phyloP scores from a whole-genome alignment of 139 green algal genomes.

The Closterium sp. region DNA sequence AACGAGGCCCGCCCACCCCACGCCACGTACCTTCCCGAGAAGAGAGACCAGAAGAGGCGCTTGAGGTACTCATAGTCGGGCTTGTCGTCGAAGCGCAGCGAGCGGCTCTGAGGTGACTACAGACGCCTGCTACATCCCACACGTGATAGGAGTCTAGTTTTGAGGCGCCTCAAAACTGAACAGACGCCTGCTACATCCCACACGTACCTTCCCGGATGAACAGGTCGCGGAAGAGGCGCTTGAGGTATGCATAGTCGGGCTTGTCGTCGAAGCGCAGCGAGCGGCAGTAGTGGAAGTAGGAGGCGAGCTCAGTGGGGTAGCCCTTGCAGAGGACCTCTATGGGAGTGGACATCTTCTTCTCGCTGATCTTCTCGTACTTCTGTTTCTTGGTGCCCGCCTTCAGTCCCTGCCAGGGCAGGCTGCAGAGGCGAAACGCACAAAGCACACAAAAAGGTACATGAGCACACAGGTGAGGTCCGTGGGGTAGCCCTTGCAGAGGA shows the following conservation, averaged over 20 bases:
- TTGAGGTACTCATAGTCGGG: constrained; percentile 83
- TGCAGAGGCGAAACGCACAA: too few species aligned
- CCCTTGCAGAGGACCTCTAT: constrained; percentile 94
- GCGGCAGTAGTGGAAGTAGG: constrained; percentile 95
- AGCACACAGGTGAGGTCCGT: constrained; percentile 96
- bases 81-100: constrained; percentile 98
- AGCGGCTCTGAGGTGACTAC: too few species aligned
- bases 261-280: constrained; percentile 99
- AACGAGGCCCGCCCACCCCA: too few species aligned
- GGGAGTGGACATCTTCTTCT: constrained; percentile 99
- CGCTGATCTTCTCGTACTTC: constrained; percentile 99
- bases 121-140: too few species aligned
- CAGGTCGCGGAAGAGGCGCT: constrained; percentile 98
- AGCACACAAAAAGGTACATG: too few species aligned
- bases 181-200: too few species aligned
- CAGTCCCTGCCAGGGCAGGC: constrained; percentile 94
- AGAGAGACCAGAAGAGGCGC: too few species aligned
- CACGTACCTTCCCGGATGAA: constrained; percentile 83
- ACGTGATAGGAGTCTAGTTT: too few species aligned
- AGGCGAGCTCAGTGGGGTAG: constrained; percentile 94
- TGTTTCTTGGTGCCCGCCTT: constrained; percentile 99
- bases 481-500: constrained; percentile 94
- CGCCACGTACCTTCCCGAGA: too few species aligned
- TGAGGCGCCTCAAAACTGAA: too few species aligned
- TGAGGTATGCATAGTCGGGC: constrained; percentile 97